Percentiles rank a stretch among this genome's conserved stretches.
phyloP scores from a whole-genome alignment of 116 monocot genomes.

The Thalassia testudinum region DNA sequence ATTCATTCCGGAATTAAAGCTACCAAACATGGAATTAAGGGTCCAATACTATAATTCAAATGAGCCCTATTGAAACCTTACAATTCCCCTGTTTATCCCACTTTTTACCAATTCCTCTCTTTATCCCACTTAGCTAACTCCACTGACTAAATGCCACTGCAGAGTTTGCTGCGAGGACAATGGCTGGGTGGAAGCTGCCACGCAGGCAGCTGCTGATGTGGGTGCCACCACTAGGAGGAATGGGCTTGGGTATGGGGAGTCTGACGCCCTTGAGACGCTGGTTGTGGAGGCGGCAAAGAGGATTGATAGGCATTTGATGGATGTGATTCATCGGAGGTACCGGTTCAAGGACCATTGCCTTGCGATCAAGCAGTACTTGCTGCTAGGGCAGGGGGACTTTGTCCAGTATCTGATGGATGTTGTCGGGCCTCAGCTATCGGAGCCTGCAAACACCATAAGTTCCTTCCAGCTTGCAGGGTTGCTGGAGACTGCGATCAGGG shows the following conservation, averaged over 20 bases:
- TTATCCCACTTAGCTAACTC: too few species aligned
- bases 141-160: too few species aligned
- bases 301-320: slow-evolving; percentile 83
- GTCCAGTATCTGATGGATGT: slow-evolving; percentile 95
- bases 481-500: slow-evolving; percentile 79
- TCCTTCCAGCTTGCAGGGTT: slow-evolving; percentile 81
- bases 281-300: slow-evolving; percentile 78
- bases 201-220: slow-evolving; percentile 58
- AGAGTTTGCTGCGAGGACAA: slow-evolving; percentile 86
- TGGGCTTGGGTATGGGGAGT: slow-evolving; percentile 80
- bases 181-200: slow-evolving; percentile 78
- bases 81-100: too few species aligned
- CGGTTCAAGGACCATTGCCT: slow-evolving; percentile 91
- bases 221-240: slow-evolving; percentile 64
- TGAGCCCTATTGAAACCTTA: too few species aligned
- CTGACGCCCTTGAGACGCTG: slow-evolving; percentile 63
- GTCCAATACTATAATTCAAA: too few species aligned
- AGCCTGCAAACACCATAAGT: slow-evolving; percentile 88
- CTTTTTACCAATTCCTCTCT: too few species aligned
- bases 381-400: slow-evolving; percentile 97
- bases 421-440: slow-evolving; percentile 79
- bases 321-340: slow-evolving; percentile 56
- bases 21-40: too few species aligned
- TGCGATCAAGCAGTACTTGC: slow-evolving; percentile 82
- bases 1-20: too few species aligned